Evolutionary conservation across 257 asterid species (phyloP).

Genomic region (Knoxia roxburghii): DNA sequence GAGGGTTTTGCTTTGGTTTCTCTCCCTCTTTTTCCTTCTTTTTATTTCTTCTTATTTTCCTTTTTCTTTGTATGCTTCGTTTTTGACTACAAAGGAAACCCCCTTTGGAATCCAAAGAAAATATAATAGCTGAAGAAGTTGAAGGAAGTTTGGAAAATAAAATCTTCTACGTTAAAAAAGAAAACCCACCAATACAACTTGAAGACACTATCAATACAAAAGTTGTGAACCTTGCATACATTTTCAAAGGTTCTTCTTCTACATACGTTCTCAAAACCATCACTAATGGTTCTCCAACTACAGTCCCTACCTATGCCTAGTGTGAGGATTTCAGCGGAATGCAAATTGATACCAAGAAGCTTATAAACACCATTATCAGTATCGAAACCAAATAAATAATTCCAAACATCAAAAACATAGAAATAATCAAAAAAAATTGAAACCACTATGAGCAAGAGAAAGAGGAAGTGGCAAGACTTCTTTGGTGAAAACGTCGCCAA

Average conservation of each 20-base stretch:
- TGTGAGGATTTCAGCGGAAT: not conserved
- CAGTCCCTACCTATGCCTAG: not conserved
- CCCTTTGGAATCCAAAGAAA: too few relatives aligned
- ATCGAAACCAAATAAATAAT: slow-evolving; percentile 1
- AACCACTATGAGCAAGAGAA: too few relatives aligned
- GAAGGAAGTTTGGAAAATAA: too few relatives aligned
- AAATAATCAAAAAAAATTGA: too few relatives aligned
- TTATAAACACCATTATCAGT: not conserved
- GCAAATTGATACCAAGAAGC: not conserved
- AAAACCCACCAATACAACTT: too few relatives aligned
- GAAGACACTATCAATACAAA: not conserved
- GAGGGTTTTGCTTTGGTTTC: too few relatives aligned
- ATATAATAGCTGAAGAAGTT: too few relatives aligned
- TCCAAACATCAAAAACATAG: not conserved
- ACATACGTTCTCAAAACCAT: not conserved
- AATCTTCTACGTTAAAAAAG: too few relatives aligned
- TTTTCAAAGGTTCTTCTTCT: not conserved
- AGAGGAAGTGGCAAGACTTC: not conserved
- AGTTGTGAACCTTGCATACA: not conserved
- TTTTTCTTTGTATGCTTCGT: too few relatives aligned
- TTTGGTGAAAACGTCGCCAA: slow-evolving; percentile 1
- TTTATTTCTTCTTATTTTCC: too few relatives aligned
- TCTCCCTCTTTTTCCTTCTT: too few relatives aligned
- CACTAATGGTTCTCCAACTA: not conserved
- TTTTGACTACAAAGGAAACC: too few relatives aligned